These are phyloP conservation scores for Starmerella floricola DNA, from an alignment of 805 yeast genomes.

Conservation along the genomic window DNA sequence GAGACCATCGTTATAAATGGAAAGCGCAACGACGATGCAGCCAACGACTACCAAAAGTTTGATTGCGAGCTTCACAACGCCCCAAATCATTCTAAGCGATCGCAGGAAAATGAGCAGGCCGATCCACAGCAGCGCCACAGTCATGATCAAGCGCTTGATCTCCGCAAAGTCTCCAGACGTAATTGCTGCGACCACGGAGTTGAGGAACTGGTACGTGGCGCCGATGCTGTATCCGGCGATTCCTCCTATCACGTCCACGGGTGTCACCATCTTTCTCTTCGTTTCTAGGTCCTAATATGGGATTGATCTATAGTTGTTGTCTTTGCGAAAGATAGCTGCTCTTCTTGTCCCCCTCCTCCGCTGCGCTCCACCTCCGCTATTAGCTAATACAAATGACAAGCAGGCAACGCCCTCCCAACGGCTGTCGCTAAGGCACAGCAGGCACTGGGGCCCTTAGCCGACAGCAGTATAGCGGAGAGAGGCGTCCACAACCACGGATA, in stretches of 20 bases:
- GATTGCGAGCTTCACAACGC: conserved; percentile 17
- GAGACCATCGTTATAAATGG: conserved; percentile 14
- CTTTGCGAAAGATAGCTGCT: too few relatives aligned
- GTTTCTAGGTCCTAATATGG: too few relatives aligned
- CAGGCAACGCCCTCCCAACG: too few relatives aligned
- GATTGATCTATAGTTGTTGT: too few relatives aligned
- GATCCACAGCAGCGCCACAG: conserved; percentile 21
- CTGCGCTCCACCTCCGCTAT: too few relatives aligned
- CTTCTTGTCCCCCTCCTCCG: too few relatives aligned
- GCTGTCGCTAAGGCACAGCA: too few relatives aligned
- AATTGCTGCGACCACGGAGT: conserved; percentile 10
- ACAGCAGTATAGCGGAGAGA: too few relatives aligned
- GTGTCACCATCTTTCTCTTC: not conserved
- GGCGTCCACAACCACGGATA: too few relatives aligned
- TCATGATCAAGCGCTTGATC: conserved; percentile 15
- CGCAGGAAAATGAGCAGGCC: conserved; percentile 21
- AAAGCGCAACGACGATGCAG: conserved; percentile 12
- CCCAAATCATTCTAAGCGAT: conserved; percentile 21
- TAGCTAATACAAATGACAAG: too few relatives aligned
- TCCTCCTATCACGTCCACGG: conserved; percentile 1
- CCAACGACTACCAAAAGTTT: conserved; percentile 15
- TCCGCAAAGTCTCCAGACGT: conserved; percentile 13
- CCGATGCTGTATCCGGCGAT: conserved; percentile 8
- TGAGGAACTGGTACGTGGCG: conserved; percentile 10
- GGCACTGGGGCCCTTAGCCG: too few relatives aligned